Evolutionary conservation across 306 rosid genomes (phyloP), one percentile per base, ranked within the genome.

Genomic region (Vigna nakashimae): DNA sequence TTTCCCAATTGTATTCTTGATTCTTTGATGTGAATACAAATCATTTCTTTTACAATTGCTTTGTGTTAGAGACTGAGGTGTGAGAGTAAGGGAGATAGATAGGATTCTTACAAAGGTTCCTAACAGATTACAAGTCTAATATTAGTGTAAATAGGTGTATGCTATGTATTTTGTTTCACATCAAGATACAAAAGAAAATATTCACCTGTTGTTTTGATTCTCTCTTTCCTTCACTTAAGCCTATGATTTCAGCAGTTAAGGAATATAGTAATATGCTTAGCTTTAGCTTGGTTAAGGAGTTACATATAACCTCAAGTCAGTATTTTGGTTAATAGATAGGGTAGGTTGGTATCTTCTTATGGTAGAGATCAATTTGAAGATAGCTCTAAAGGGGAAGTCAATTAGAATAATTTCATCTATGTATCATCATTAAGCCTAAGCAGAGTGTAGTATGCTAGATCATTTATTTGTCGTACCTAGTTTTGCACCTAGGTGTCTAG

Each of bases 241-340:
- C 22, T 62, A 34, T 32, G 51, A 38, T 38, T 38, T 38, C 50
- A 38, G 4, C 9, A n/a, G 30, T 10, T 30, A 30, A 30, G 34
- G 42, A 36, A 6, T 38, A 38, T 38, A 7, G 59, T 24, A 59
- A 28, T 60, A 26, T 28, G 70, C 51, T 46, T 56, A 48, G 49
- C 36, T 60, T 59, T 57, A 60, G 62, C 36, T 45, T 74, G 49
- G 70, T 74, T 74, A 18, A 28, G 22, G 16, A 48, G 51, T 46
- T 63, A 62, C 6, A 20, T 20, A 45, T 68, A 7, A 34, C 48
- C 40, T 28, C 6, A 57, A 30, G 45, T 40, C 58, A 38, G 49
- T 20, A 28, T 72, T 42, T 40, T 18, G 42, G 13, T 62, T 58
- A 63, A 75, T 75, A 62, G 40, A 40, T 64, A 42, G 38, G 17